A percentile compares a stretch with the other conserved stretches of the same genome.
Conservation (phyloP, 2,329 filamentous ascomycete species). For the Fusarium robinianum region DNA sequence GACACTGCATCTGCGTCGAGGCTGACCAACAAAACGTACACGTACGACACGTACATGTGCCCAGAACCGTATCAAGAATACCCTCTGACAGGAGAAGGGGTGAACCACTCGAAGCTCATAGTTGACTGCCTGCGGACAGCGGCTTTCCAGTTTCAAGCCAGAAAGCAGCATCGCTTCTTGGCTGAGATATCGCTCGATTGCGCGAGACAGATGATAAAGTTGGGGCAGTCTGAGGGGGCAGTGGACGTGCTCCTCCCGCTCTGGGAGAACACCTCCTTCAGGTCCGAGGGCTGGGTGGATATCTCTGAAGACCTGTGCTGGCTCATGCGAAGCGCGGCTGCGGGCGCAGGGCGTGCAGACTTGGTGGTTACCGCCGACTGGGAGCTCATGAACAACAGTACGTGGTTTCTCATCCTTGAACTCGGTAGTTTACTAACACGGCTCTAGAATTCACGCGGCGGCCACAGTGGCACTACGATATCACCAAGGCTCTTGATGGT, state of each 20-base stretch:
- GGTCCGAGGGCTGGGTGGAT: conserved; percentile 63
- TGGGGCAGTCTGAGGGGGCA: conserved; percentile 57
- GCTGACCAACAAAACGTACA: conserved; percentile 56
- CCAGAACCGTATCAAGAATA: conserved; percentile 65
- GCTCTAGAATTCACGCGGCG: conserved; percentile 56
- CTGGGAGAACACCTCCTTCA: conserved; percentile 61
- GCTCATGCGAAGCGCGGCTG: conserved; percentile 62
- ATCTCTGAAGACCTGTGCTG: conserved; percentile 65
- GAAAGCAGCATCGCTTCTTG: conserved; percentile 56
- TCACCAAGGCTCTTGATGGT: conserved; percentile 60
- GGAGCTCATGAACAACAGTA: conserved; percentile 65
- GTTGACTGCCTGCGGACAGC: conserved; percentile 57
- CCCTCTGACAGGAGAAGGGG: conserved; percentile 54
- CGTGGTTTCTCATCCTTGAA: conserved; percentile 34
- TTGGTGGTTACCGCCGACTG: conserved; percentile 66
- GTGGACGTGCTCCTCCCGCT: conserved; percentile 59
- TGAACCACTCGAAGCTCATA: conserved; percentile 61
- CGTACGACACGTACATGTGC: conserved; percentile 70
- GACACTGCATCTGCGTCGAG: conserved; percentile 52
- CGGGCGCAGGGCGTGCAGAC: conserved; percentile 55
- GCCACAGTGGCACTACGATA: conserved; percentile 64
- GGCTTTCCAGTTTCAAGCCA: conserved; percentile 57
- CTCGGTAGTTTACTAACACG: conserved; percentile 10
- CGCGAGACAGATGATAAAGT: conserved; percentile 57
- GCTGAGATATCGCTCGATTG: conserved; percentile 63